Conservation (phyloP, 495 filamentous ascomycete genomes). For the Neurospora sp. region DNA sequence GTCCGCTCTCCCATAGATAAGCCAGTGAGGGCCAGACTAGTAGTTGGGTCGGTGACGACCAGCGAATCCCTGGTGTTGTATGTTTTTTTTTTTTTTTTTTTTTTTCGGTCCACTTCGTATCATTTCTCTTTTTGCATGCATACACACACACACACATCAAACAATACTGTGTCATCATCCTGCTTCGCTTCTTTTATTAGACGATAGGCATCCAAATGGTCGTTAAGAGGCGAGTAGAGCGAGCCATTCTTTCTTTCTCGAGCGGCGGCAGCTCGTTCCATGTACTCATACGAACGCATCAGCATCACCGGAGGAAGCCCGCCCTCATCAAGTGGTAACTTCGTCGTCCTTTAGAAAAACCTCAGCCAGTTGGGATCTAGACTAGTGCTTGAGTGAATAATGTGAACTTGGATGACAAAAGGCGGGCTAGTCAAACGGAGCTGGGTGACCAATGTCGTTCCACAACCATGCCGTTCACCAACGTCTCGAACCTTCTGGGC, state of each 20-base stretch:
- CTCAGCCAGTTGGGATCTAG: neutral
- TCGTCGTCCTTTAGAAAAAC: neutral
- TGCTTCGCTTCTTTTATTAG: neutral
- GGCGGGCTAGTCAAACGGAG: neutral
- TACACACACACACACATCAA: neutral
- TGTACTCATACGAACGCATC: too few species aligned
- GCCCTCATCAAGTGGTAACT: neutral
- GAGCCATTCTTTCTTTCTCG: neutral
- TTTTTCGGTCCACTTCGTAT: neutral
- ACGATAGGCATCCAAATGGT: neutral
- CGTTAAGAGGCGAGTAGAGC: neutral
- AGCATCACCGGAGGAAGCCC: too few species aligned
- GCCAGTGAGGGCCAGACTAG: slow-evolving; percentile 23
- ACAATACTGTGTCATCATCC: neutral
- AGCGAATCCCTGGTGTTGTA: slow-evolving; percentile 21
- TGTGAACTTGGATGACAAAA: neutral
- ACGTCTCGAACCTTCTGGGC: neutral
- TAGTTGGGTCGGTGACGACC: slow-evolving; percentile 41
- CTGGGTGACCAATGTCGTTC: neutral
- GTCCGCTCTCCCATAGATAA: slow-evolving; percentile 19
- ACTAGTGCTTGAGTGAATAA: neutral
- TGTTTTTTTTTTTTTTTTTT: slow-evolving; percentile 2
- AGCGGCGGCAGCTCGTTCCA: too few species aligned
- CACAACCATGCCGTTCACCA: neutral
- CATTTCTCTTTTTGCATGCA: neutral